Conservation (phyloP, 2,329 filamentous ascomycete genomes). For the Calonectria henricotiae region DNA sequence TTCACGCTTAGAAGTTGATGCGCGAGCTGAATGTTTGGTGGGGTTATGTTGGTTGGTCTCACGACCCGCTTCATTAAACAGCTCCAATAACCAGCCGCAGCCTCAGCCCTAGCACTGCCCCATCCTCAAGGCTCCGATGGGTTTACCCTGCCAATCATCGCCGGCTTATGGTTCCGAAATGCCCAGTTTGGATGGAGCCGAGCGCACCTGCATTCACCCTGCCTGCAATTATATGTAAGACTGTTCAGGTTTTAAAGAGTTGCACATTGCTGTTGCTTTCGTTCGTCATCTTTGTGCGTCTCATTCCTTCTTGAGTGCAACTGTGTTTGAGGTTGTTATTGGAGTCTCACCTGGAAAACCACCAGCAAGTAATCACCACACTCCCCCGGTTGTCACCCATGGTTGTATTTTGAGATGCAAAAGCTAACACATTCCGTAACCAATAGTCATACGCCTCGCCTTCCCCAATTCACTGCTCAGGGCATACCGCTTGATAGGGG, state of each 20-base stretch:
- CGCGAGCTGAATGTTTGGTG: background rate
- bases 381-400: too few species aligned
- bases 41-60: background rate
- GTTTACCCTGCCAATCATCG: background rate
- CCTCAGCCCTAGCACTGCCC: slow-evolving; percentile 15
- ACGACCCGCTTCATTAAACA: background rate
- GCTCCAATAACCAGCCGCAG: background rate
- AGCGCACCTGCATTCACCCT: background rate
- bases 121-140: background rate
- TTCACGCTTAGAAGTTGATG: background rate
- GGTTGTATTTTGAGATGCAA: too few species aligned
- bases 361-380: background rate
- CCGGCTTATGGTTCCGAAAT: background rate
- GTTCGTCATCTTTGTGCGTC: background rate
- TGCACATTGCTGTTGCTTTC: background rate
- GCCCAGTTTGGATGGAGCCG: background rate
- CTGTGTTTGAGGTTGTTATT: background rate
- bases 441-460: too few species aligned
- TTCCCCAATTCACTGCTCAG: too few species aligned
- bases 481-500: too few species aligned
- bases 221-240: slow-evolving; percentile 10
- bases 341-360: background rate
- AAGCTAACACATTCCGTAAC: too few species aligned
- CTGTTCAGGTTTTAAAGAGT: background rate
- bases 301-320: too few species aligned